phyloP scores from a whole-genome alignment of 2,329 filamentous ascomycete genomes.

The Cladophialophora exuberans region DNA sequence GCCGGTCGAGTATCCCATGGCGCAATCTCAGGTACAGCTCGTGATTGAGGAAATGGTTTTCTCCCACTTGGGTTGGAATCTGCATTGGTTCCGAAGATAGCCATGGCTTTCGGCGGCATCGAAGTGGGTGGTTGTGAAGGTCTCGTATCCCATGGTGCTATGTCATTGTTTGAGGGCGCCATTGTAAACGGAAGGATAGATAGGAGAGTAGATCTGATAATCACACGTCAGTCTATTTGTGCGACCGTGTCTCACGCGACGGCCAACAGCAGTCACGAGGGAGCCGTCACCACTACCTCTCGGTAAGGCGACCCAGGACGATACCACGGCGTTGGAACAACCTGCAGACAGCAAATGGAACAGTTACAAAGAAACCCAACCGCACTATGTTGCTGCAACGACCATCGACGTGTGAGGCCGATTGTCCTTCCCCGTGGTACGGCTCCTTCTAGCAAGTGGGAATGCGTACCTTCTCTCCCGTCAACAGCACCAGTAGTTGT shows the following conservation, averaged over 20 bases:
- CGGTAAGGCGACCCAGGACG: not conserved
- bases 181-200: not conserved
- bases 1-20: conserved; percentile 36
- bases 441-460: not conserved
- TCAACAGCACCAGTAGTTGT: conserved; percentile 1
- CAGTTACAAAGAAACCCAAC: not conserved
- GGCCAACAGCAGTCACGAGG: not conserved
- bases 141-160: conserved; percentile 9
- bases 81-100: conserved; percentile 28
- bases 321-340: not conserved
- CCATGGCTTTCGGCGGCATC: conserved; percentile 19
- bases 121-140: conserved; percentile 2
- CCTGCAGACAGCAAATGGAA: not conserved
- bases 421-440: not conserved
- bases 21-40: conserved; percentile 35
- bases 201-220: conserved; percentile 3
- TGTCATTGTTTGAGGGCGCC: conserved; percentile 6
- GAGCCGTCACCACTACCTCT: no score
- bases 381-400: not conserved
- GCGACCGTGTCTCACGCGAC: conserved; percentile 2
- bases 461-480: conserved; percentile 24
- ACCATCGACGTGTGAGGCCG: not conserved
- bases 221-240: conserved; percentile 7
- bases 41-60: conserved; percentile 23
- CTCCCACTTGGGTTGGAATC: conserved; percentile 31